Base-by-base conservation (phyloP, 306 rosid genomes). In the Pyrus bretschneideri region DNA sequence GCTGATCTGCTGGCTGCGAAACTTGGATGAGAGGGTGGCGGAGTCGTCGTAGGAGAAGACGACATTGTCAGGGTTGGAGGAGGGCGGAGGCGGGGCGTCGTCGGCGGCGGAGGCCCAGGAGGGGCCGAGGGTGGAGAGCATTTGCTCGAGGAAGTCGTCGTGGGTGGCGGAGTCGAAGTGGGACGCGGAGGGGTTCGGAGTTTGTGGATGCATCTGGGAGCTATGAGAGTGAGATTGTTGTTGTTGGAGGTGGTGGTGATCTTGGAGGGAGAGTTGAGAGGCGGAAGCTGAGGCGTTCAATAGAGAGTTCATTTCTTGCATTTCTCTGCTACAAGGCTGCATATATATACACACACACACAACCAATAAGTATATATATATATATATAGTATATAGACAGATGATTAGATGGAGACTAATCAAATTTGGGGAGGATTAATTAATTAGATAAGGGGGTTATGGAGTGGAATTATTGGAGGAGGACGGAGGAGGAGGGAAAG, bases 121-220 rank as follows among this genome's bases (percentile, higher is more conserved):
- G 2, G 88, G 80, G 63, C 88, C 88, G 70, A 92, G 84, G 55
- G 80, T 85, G 35, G 96, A 89, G 71, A 95, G 95, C 86, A 95
- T 89, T 84, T 95, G 97, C 44, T 95, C 96, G 77, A 95, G 88
- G 25, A 95, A 92, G 81, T 92, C 99, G 33, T 95, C 99, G 73
- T 89, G 89, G 25, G 91, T 71, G n/a, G 85, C 30, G n/a, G 84
- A 63, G 22, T 88, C 89, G 57, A 85, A 86, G 74, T 87, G 87
- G 67, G 74, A 57, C n/a, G 66, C 8, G 55, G 69, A 30, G 69
- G 69, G 44, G 3, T 22, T 30, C 29, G 67, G 61, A 46, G 33
- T 58, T 31, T 76, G 81, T 29, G 73, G 74, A 3, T 87, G 88
- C 66, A 83, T 85, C 70, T 78, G 87, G 31, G 83, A 63, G 15